A percentile compares a stretch with the other conserved stretches of the same genome.
Evolutionary conservation across 83 land plant genomes (phyloP).

Genomic region (Larix sibirica): DNA sequence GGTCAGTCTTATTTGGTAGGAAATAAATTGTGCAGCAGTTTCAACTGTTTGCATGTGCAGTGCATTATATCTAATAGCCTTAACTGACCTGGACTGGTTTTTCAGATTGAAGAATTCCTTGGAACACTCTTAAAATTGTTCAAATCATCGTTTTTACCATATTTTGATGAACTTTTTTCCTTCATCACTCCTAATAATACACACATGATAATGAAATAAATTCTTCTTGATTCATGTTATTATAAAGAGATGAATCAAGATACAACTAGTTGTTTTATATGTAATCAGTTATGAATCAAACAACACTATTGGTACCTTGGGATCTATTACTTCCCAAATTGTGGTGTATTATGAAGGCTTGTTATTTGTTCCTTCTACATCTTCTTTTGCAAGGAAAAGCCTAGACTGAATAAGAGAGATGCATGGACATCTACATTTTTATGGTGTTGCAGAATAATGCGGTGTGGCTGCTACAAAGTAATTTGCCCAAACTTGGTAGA

Average conservation of each 20-base stretch:
- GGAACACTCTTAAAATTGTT: conserved; percentile 55
- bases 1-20: background rate
- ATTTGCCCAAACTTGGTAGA: background rate
- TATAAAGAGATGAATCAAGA: background rate
- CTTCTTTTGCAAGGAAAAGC: conserved; percentile 30
- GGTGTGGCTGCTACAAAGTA: conserved; percentile 44
- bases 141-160: conserved; percentile 39
- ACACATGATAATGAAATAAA: background rate
- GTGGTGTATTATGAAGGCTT: background rate
- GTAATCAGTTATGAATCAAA: background rate
- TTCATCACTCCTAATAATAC: conserved; percentile 38
- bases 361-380: background rate
- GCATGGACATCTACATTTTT: conserved; percentile 50
- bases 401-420: conserved; percentile 39
- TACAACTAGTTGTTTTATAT: background rate
- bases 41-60: background rate
- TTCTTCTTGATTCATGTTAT: background rate
- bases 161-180: conserved; percentile 48
- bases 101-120: conserved; percentile 53
- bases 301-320: background rate
- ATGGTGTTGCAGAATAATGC: conserved; percentile 57
- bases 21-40: background rate
- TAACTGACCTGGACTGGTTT: background rate
- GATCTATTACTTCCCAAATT: background rate
- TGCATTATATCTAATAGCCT: background rate